Conservation (phyloP, 345 rosid genomes). For the Linum usitatissimum region DNA sequence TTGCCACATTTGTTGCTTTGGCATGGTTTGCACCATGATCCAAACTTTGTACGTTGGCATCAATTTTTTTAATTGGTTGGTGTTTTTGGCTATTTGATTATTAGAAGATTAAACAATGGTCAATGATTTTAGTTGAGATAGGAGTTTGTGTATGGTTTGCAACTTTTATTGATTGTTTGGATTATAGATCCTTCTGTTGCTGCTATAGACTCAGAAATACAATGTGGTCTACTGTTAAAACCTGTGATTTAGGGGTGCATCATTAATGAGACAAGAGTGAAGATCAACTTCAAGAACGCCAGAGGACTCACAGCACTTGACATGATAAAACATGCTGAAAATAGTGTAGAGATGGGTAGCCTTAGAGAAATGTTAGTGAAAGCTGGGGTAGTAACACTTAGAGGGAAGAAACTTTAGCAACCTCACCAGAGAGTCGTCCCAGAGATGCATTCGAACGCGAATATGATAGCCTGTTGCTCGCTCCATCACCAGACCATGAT, state of each 20-base stretch:
- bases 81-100: too few species aligned
- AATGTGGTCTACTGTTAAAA: too few species aligned
- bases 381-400: neutral
- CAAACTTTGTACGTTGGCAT: too few species aligned
- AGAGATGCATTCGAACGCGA: neutral
- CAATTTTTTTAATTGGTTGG: too few species aligned
- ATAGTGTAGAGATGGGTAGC: neutral
- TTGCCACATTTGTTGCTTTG: conserved; percentile 10
- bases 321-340: neutral
- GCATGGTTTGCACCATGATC: conserved; percentile 8
- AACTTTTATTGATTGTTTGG: too few species aligned
- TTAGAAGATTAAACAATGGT: too few species aligned
- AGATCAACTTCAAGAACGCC: neutral
- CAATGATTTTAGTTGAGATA: too few species aligned
- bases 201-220: too few species aligned
- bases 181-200: too few species aligned
- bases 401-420: neutral
- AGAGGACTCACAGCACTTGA: conserved; percentile 13
- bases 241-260: too few species aligned
- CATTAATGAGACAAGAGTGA: neutral
- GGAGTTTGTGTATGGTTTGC: too few species aligned
- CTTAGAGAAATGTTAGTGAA: neutral
- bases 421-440: neutral
- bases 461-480: neutral
- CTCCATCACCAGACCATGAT: neutral